phyloP scores from a whole-genome alignment of 2,329 filamentous ascomycete genomes.

The Colletotrichum lindemuthianum region DNA sequence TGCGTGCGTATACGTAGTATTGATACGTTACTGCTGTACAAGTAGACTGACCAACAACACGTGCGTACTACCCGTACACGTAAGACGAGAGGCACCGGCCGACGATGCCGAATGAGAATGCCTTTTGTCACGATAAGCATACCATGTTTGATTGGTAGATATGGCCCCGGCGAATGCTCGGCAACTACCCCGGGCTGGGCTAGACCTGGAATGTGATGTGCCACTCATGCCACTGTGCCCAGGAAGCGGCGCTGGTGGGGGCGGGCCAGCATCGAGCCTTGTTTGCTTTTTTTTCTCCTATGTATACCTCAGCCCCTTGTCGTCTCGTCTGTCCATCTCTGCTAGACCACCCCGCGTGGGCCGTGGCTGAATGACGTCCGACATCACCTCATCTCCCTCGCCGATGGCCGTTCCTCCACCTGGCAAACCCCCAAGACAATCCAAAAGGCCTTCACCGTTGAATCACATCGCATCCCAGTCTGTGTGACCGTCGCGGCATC shows the following conservation, averaged over 20 bases:
- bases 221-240: no score
- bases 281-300: slow-evolving; percentile 26
- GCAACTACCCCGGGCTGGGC: slow-evolving; percentile 5
- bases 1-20: no score
- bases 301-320: slow-evolving; percentile 9
- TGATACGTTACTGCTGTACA: no score
- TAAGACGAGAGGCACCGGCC: slow-evolving; percentile 12
- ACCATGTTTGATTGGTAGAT: slow-evolving; percentile 19
- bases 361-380: background rate
- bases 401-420: background rate
- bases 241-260: slow-evolving; percentile 5
- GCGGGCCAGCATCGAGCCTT: slow-evolving; percentile 17
- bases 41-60: no score
- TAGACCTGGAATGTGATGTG: no score
- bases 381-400: background rate
- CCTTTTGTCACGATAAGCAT: slow-evolving; percentile 32
- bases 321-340: background rate
- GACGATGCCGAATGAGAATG: slow-evolving; percentile 21
- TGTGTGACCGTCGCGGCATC: background rate
- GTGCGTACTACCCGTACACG: no score
- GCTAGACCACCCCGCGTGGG: background rate
- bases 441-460: background rate
- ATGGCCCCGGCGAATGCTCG: background rate
- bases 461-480: background rate
- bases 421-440: background rate